A percentile compares a stretch with the other conserved stretches of the same genome.
Evolutionary conservation across 495 filamentous ascomycete genomes (phyloP).

Genomic region (Hypoxylon intermedium): DNA sequence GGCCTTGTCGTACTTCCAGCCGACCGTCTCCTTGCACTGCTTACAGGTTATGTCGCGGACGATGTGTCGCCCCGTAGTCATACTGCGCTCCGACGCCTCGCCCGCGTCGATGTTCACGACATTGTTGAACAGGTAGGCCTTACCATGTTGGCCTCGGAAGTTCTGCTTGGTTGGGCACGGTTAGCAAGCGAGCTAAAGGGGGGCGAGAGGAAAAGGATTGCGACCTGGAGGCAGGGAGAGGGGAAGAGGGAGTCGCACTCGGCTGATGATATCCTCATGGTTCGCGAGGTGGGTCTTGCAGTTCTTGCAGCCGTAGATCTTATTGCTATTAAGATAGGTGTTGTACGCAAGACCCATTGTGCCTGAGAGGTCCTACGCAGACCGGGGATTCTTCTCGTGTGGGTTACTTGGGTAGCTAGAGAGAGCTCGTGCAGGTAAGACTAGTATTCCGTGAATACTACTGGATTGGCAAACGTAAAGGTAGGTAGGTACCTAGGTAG

Average conservation of each 20-base stretch:
- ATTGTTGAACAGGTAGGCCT: constrained; percentile 93
- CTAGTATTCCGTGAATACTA: no score
- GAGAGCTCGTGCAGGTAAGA: neutral
- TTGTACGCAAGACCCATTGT: constrained; percentile 96
- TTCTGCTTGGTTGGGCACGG: constrained; percentile 63
- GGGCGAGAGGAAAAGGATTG: neutral
- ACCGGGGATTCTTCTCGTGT: constrained; percentile 1
- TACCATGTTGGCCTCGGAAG: constrained; percentile 98
- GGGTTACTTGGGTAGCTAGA: no score
- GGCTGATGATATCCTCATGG: constrained; percentile 93
- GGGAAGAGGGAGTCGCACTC: constrained; percentile 62
- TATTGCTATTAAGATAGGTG: constrained; percentile 85
- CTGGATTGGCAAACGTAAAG: no score
- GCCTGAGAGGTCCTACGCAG: constrained; percentile 19
- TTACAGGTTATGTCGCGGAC: constrained; percentile 91
- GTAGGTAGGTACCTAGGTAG: no score
- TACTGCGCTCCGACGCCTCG: constrained; percentile 89
- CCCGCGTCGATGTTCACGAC: constrained; percentile 88
- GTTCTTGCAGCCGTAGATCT: constrained; percentile 93
- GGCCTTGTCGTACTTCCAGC: constrained; percentile 99
- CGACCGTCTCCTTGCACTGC: constrained; percentile 89
- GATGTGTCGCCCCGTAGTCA: constrained; percentile 96
- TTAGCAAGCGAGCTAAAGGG: neutral
- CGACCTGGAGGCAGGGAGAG: neutral
- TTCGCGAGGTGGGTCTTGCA: constrained; percentile 96